Evolutionary conservation across 257 asterid species (phyloP), one percentile per base, ranked within the genome.

Genomic region (Forsythia viridissima): DNA sequence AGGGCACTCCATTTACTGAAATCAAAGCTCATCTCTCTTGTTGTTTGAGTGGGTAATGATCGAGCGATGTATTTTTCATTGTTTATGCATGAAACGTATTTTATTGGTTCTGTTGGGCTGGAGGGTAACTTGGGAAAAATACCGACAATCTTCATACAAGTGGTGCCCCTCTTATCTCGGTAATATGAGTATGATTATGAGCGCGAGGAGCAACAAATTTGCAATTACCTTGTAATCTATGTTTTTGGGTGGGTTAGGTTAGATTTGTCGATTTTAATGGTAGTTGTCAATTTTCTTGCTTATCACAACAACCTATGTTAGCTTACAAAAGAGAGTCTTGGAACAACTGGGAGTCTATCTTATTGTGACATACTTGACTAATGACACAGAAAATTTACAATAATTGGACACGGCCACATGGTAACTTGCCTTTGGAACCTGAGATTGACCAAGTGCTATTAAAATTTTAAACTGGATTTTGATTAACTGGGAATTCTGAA

Each of bases 51-150:
- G 39, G 72, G 21, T 75, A 69, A 39, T 9, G 37, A n/a, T 8
- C 20, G 34, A 21, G 34, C 24, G 3, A 75, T 76, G 36, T 13
- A 77, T 43, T 55, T 65, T 70, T 80, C 69, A 73, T 59, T 48
- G 65, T 78, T 80, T 79, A 72, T 85, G 87, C 82, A 57, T 78
- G 77, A 81, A 76, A 24, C 16, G 11, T 9, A 44, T 61, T 44
- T 73, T 68, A 36, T 77, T 46, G 36, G 76, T 41, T 70, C 77
- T 70, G 30, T 71, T 75, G 72, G 61, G 3, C 39, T 57, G 74
- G 70, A 42, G 68, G 74, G 7, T n/a, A 74, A 74, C 59, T 76
- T 46, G 70, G 77, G 80, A 75, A 46, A 7, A 74, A 76, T 77
- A 63, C 69, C 71, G 78, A 80, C 76, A 74, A 70, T 38, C 24